Percentiles rank a stretch among this genome's conserved stretches.
phyloP scores from a whole-genome alignment of 2,329 filamentous ascomycete species.

The Elsinoe necatrix region DNA sequence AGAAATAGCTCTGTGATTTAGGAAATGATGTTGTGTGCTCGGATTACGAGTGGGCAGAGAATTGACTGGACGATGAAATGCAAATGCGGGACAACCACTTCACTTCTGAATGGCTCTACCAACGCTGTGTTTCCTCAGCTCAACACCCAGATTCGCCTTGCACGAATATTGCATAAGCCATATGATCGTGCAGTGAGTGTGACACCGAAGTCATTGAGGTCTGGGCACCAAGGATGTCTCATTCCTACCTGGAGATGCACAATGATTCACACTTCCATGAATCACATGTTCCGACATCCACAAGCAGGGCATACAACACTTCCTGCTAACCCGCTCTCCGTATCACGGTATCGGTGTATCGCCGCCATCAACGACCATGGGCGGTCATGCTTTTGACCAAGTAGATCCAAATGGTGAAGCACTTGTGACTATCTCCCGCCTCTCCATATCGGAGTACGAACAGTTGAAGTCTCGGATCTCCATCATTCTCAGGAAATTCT shows the following conservation, averaged over 20 bases:
- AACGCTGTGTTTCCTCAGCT: too few relatives aligned
- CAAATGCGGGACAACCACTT: neutral
- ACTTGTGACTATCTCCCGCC: constrained; percentile 54
- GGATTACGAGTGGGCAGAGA: neutral
- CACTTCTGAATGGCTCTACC: neutral
- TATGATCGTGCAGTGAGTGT: too few relatives aligned
- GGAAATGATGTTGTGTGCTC: neutral
- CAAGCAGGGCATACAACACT: neutral
- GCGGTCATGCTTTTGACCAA: constrained; percentile 52
- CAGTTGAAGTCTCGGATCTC: constrained; percentile 42
- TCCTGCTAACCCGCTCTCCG: too few relatives aligned
- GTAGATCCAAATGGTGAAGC: constrained; percentile 33
- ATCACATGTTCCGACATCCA: neutral
- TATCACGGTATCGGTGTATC: too few relatives aligned
- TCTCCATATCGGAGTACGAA: constrained; percentile 52
- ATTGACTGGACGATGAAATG: neutral
- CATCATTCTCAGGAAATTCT: constrained; percentile 35
- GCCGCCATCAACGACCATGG: too few relatives aligned
- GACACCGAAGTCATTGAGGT: too few relatives aligned
- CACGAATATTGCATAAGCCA: too few relatives aligned
- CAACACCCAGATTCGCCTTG: too few relatives aligned
- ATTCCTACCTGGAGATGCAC: neutral
- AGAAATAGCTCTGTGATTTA: neutral
- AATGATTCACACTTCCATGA: neutral
- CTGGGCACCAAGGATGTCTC: too few relatives aligned